A percentile compares a stretch with the other conserved stretches of the same genome.
These are phyloP conservation scores for Calvatia gigantea DNA, from an alignment of 768 basidiomycete genomes.

Conservation along the genomic window DNA sequence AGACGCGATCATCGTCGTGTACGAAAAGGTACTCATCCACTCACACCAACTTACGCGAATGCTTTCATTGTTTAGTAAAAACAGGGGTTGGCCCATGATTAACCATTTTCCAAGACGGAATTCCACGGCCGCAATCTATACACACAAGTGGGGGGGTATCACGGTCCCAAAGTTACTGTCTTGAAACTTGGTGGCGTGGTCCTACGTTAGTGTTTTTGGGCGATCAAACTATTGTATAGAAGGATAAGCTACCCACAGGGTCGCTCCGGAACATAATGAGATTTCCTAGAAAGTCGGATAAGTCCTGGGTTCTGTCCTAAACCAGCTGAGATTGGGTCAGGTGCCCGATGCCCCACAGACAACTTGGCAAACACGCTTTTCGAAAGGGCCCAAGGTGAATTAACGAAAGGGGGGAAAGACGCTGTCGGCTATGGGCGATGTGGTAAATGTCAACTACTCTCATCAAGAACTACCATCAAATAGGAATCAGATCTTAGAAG, in stretches of 20 bases:
- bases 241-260: no score
- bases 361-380: background rate
- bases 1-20: background rate
- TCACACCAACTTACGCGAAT: background rate
- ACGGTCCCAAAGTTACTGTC: no score
- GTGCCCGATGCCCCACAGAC: background rate
- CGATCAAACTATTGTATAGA: no score
- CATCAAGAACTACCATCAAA: background rate
- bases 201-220: no score
- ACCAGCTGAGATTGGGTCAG: background rate
- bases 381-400: slow-evolving; percentile 5
- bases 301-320: no score
- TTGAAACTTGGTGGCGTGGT: no score
- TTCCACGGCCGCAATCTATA: background rate
- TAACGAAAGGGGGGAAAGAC: background rate
- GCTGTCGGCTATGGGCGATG: background rate
- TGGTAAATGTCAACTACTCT: background rate
- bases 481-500: background rate
- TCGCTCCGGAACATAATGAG: no score
- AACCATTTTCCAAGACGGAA: background rate
- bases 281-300: no score
- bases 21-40: background rate
- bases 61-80: background rate
- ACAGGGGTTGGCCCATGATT: background rate
- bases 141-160: background rate